Base-by-base conservation (phyloP, 495 filamentous ascomycete species). In the Parachaetomium inaequale region DNA sequence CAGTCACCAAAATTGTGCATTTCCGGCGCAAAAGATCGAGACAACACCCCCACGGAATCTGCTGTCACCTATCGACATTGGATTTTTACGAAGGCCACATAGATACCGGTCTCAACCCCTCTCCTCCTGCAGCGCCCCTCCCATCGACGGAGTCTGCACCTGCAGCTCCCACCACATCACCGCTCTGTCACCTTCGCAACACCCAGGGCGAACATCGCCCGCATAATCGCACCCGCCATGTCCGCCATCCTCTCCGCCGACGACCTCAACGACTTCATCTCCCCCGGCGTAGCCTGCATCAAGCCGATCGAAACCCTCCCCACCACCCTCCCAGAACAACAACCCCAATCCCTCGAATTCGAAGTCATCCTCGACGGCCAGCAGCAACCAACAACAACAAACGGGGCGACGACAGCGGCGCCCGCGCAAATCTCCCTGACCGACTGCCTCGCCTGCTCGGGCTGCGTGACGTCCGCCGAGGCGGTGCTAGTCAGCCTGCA, bases 201-300 rank as follows among this genome's bases (percentile, higher is more conserved):
- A 49, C 23, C 11, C 10, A 49, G 23, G 45, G 23, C 7, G 21
- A 49, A 52, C 26, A 19, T 8, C 26, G 17, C 28, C 15, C 26
- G 10, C 15, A 8, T 8, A 25, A 21, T 8, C n/a, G 15, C 26
- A 29, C 61, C 42, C 70, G 81, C 72, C 60, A 98, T 98, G 93
- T 93, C 89, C 64, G 94, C 94, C 29, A 98, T 98, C 63, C 87
- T 98, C 61, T 97, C 93, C 54, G 90, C 88, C 63, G 93, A 98
- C 77, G 92, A 96, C 74, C 81, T 98, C 63, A 98, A 98, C 79
- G 94, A 98, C 80, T 98, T 98, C 78, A 98, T 98, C 70, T 92
- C 88, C 32, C 94, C 94, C 7, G 94, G 94, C 38, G 91, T 98
- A 62, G 94, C 94, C 38, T 98, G 94, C 76, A 97, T 98, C 75